Conservation (phyloP, 2,329 filamentous ascomycete genomes). For the Aspergillus hiratsukae region DNA sequence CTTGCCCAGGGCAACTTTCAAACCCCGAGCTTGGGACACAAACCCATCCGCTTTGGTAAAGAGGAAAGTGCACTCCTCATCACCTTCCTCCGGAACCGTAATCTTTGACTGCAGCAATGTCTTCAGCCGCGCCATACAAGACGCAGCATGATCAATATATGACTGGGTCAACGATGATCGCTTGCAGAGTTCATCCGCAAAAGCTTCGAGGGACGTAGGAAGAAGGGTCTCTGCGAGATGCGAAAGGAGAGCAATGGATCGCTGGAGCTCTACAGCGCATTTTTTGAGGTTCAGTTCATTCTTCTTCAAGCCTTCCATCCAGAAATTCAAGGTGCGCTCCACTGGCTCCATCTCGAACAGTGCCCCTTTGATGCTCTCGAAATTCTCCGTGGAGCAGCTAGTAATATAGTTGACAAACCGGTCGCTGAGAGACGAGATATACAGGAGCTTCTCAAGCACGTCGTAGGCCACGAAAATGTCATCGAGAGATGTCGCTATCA, state of each 20-base stretch:
- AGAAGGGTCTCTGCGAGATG: constrained; percentile 82
- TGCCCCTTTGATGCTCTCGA: constrained; percentile 72
- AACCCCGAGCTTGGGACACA: constrained; percentile 70
- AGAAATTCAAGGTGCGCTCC: constrained; percentile 80
- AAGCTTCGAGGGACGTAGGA: constrained; percentile 62
- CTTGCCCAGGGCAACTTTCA: constrained; percentile 79
- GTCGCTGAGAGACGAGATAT: constrained; percentile 77
- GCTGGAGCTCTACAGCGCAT: constrained; percentile 74
- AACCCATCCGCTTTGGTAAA: constrained; percentile 66
- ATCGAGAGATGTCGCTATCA: constrained; percentile 64
- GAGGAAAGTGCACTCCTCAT: constrained; percentile 66
- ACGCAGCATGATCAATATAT: constrained; percentile 72
- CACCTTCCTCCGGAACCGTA: constrained; percentile 56
- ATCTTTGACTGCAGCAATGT: constrained; percentile 64
- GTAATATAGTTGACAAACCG: constrained; percentile 78
- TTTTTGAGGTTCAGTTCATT: constrained; percentile 83
- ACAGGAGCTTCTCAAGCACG: constrained; percentile 77
- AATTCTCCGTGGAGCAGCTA: constrained; percentile 72
- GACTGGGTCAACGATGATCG: constrained; percentile 70
- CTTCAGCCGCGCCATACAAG: constrained; percentile 60
- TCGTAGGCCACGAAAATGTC: constrained; percentile 76
- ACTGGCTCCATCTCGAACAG: constrained; percentile 87
- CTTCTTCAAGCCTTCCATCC: constrained; percentile 77
- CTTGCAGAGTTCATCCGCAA: constrained; percentile 77
- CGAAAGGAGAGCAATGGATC: constrained; percentile 79